Base-by-base conservation (phyloP, 2,329 filamentous ascomycete species). In the Gyromitra esculenta region DNA sequence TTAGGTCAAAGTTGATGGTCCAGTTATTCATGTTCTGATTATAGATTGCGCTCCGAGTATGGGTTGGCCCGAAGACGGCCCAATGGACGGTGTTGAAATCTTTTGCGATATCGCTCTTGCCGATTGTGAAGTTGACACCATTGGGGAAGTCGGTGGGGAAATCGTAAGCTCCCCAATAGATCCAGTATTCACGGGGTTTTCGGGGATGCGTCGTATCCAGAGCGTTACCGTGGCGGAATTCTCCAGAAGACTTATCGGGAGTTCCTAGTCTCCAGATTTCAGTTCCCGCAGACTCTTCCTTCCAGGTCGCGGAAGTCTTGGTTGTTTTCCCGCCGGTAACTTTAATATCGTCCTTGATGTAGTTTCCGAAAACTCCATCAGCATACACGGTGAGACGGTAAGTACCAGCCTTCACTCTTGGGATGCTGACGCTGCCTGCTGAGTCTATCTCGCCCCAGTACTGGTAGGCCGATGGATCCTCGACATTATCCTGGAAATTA, bases 11-110 rank as follows among this genome's bases (percentile, higher is more conserved):
- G 0, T 85, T 80, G 37, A 90, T 83, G 0, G 86, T 90, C 88
- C 88, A 90, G 81, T 89, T 89, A 81, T 88, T 89, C 35, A 89
- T 85, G 66, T 86, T 82, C 25, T 83, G 82, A 77, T 85, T 85
- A 21, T 85, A 83, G 54, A 83, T 82, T 57, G 85, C 82, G 0
- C 84, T 82, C 0, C 87, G 84, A 81, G 89, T 87, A 0, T 84
- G 87, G 37, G 87, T 83, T 5, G 87, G 87, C 0, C 89, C 88
- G 79, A 89, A 90, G 7, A 89, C 88, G 73, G 86, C 87, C 89
- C 89, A 91, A 81, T 91, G 89, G 2, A 90, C 87, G 71, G 90
- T 90, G 82, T 91, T 91, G 76, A 89, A 84, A 79, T 89, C 87
- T 9, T 83, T 81, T 0, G 82, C 82, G 18, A 84, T 84, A 35